Percentiles rank a stretch among this genome's conserved stretches.
Evolutionary conservation across 805 yeast genomes (phyloP).

Genomic region (Candida nitratophila): DNA sequence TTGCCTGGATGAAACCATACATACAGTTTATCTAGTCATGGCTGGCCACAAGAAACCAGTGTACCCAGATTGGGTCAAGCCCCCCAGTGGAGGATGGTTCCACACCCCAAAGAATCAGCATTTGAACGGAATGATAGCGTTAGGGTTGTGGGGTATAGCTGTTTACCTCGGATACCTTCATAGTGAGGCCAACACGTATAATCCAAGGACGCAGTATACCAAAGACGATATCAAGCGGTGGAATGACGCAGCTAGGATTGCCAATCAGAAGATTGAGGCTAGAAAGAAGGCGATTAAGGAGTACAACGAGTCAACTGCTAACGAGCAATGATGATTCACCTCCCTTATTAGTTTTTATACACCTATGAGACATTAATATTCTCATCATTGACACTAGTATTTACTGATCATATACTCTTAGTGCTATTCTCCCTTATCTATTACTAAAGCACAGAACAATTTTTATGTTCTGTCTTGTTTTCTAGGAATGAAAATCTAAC

Average conservation of each 20-base stretch:
- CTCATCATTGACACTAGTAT: too few species aligned
- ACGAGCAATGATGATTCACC: neutral
- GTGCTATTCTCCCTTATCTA: too few species aligned
- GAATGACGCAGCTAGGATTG: constrained; percentile 37
- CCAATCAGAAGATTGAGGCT: neutral
- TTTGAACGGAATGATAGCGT: constrained; percentile 33
- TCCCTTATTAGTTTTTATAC: too few species aligned
- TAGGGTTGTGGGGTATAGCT: constrained; percentile 30
- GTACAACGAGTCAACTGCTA: neutral
- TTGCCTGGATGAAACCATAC: too few species aligned
- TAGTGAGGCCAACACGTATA: constrained; percentile 30
- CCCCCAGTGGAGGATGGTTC: constrained; percentile 54
- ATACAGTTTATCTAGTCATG: too few species aligned
- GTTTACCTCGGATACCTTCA: constrained; percentile 26
- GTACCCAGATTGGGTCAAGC: constrained; percentile 26
- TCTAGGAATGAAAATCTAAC: too few species aligned
- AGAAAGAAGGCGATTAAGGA: neutral
- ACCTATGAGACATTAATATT: too few species aligned
- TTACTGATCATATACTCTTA: too few species aligned
- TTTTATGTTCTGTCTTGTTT: too few species aligned
- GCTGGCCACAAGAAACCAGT: constrained; percentile 11
- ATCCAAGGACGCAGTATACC: constrained; percentile 29
- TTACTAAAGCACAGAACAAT: too few species aligned
- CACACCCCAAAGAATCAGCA: constrained; percentile 45
- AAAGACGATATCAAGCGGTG: constrained; percentile 35